Conservation (phyloP, 306 rosid genomes). For the Lathyrus sativus region DNA sequence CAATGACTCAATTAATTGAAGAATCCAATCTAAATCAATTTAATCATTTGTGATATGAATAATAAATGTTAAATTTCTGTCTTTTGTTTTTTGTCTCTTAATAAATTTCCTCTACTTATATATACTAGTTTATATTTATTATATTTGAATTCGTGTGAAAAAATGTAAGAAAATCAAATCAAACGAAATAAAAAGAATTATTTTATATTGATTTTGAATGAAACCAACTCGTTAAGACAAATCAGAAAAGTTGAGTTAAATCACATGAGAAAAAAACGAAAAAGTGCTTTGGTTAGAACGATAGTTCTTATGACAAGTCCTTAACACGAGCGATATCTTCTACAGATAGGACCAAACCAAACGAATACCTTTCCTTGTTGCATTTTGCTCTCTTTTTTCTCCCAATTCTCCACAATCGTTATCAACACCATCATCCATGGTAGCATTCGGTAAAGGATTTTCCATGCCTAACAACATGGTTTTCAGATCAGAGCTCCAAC, state of each 20-base stretch:
- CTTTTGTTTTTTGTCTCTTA: too few relatives aligned
- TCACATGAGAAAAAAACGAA: not conserved
- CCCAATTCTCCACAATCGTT: constrained; percentile 5
- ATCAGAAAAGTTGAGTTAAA: not conserved
- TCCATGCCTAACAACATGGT: constrained; percentile 53
- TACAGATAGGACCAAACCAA: constrained; percentile 15
- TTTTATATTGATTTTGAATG: too few relatives aligned
- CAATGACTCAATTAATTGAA: too few relatives aligned
- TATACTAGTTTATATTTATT: too few relatives aligned
- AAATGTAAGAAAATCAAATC: too few relatives aligned
- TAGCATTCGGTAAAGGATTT: constrained; percentile 50
- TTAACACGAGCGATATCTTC: constrained; percentile 1
- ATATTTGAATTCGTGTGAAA: too few relatives aligned
- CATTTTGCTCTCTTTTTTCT: not conserved
- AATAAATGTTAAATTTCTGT: too few relatives aligned
- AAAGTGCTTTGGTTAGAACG: constrained; percentile 1
- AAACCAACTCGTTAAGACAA: not conserved
- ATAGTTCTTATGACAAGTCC: not conserved
- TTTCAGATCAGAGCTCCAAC: constrained; percentile 64
- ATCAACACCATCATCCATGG: constrained; percentile 41
- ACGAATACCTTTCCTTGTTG: not conserved
- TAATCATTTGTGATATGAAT: too few relatives aligned
- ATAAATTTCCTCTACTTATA: too few relatives aligned
- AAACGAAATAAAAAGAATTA: too few relatives aligned
- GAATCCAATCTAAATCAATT: too few relatives aligned